Conservation (phyloP, 345 rosid genomes). For the Linum lewisii region DNA sequence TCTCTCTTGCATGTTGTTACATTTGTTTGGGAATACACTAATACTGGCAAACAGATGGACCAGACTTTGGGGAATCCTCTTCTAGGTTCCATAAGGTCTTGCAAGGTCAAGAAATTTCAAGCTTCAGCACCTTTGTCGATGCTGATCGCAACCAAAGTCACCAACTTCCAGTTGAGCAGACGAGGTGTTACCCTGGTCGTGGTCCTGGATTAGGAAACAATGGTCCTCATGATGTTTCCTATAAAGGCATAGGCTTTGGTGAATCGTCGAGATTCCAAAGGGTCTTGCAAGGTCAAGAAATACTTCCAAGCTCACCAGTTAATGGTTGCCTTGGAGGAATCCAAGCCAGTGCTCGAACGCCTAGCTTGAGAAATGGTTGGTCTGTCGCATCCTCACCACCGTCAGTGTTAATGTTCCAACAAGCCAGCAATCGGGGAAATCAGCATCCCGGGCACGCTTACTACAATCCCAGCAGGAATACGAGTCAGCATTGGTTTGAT, state of each 20-base stretch:
- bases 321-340: constrained; percentile 34
- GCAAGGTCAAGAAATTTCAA: constrained; percentile 99
- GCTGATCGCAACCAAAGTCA: no score
- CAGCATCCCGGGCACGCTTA: no score
- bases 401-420: constrained; percentile 61
- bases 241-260: constrained; percentile 45
- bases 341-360: constrained; percentile 27
- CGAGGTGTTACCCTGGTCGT: constrained; percentile 29
- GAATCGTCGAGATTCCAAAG: constrained; percentile 59
- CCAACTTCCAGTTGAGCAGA: no score
- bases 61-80: constrained; percentile 82
- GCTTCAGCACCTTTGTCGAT: constrained; percentile 46
- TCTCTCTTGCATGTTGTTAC: no score
- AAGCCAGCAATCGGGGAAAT: no score
- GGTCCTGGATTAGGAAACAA: no score
- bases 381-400: constrained; percentile 62
- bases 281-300: constrained; percentile 99
- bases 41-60: constrained; percentile 58
- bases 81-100: constrained; percentile 96
- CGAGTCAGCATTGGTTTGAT: no score
- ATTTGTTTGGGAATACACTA: no score
- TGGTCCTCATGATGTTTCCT: constrained; percentile 18
- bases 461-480: no score
- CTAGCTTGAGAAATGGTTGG: constrained; percentile 45
- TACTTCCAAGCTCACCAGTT: constrained; percentile 32